Conservation (phyloP, 148 eudicot species). For the Rhododendron ferrugineum region DNA sequence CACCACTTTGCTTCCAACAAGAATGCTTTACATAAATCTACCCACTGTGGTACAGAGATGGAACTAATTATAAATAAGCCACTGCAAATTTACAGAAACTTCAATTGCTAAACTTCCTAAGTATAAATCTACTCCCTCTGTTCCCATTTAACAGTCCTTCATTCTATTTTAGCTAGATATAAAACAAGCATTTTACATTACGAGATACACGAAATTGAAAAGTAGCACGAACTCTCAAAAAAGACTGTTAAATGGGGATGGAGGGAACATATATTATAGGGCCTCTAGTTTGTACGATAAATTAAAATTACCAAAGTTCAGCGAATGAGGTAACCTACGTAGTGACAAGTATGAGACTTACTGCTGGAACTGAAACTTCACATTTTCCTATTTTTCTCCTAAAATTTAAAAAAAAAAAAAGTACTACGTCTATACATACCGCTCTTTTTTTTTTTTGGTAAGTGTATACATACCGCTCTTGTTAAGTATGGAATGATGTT, state of each 20-base stretch:
- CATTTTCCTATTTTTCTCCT: not conserved
- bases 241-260: too few relatives aligned
- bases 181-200: not conserved
- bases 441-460: too few relatives aligned
- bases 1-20: slow-evolving; percentile 22
- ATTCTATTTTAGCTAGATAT: not conserved
- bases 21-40: slow-evolving; percentile 14
- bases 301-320: not conserved
- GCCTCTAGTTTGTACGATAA: not conserved
- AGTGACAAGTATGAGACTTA: not conserved
- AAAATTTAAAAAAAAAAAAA: not conserved
- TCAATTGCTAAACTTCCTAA: too few relatives aligned
- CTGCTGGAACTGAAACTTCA: not conserved
- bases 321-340: not conserved
- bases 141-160: too few relatives aligned
- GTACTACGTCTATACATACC: too few relatives aligned
- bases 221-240: too few relatives aligned
- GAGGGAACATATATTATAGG: too few relatives aligned
- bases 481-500: slow-evolving; percentile 15
- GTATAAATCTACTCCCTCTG: too few relatives aligned
- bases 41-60: slow-evolving; percentile 10
- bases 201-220: too few relatives aligned
- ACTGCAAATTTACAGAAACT: too few relatives aligned
- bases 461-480: slow-evolving; percentile 6
- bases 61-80: not conserved